Base-by-base conservation (phyloP, 2,329 filamentous ascomycete genomes). In the Botrytis byssoidea region DNA sequence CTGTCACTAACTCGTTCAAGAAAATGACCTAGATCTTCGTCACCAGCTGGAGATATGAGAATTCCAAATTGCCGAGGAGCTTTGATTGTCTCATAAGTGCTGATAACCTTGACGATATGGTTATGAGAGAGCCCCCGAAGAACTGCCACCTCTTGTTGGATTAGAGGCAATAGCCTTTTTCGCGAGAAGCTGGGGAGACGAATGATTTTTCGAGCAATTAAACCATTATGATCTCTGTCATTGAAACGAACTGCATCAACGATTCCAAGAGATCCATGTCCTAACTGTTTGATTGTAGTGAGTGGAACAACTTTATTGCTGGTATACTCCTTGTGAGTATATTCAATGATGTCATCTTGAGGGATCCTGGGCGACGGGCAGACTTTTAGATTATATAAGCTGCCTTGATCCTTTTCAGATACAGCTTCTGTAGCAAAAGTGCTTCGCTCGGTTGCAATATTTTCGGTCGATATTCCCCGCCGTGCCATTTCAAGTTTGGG, bases 1-100 rank as follows among this genome's bases (percentile, higher is more conserved):
- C 72, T 51, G 14, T 77, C 76, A n/a, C 70, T 67, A 48, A 77
- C 70, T 32, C 74, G 67, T 44, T 77, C 76, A 32, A 77, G 65
- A 32, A 70, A 76, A 37, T 76, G 74, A 25, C 73, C 70, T 18
- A 77, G 59, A 66, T 77, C 76, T 63, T 77, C 74, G 32, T 77
- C 74, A 25, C 74, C 76, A 18, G 72, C 75, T 22, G 75, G 75
- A 6, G 60, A 74, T 35, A 77, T 61, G 12, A 77, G 66, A 37
- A 76, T 76, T 10, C 72, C 74, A 37, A 75, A 77, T 61, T 73
- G 65, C 22, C 76, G 75, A 40, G 75, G 74, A n/a, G 66, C 68
- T 37, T 72, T 73, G 7, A 57, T 76, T 9, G 75, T 76, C 32
- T 77, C 75, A 57, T 77, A 75, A 44, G 75, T 76, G 48, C 73